Percentiles rank a stretch among this genome's conserved stretches.
phyloP scores from a whole-genome alignment of 2,329 filamentous ascomycete species.

The Fusarium sp. region DNA sequence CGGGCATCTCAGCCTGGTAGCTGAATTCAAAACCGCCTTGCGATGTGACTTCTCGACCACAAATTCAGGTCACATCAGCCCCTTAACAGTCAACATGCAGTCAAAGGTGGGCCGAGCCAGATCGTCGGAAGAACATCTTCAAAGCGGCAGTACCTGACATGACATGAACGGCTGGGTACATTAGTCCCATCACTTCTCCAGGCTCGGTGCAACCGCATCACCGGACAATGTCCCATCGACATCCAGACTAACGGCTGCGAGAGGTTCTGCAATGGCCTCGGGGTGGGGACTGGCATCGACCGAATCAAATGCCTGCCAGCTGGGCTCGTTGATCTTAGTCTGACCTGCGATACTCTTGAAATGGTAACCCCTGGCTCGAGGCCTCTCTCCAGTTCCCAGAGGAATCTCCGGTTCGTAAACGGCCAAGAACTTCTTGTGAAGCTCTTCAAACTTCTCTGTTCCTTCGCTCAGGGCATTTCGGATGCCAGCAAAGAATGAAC shows the following conservation, averaged over 20 bases:
- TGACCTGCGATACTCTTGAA: constrained; percentile 78
- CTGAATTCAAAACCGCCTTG: background rate
- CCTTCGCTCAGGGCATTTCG: constrained; percentile 74
- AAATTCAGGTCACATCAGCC: background rate
- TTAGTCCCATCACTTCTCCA: constrained; percentile 62
- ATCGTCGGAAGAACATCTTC: constrained; percentile 23
- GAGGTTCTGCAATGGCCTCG: constrained; percentile 38
- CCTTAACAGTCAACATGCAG: constrained; percentile 12
- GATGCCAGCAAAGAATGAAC: constrained; percentile 80
- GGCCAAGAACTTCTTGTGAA: constrained; percentile 58
- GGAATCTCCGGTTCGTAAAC: constrained; percentile 81
- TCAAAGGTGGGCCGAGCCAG: constrained; percentile 33
- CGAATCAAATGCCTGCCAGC: constrained; percentile 71
- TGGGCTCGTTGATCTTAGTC: constrained; percentile 76
- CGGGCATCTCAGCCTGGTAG: background rate
- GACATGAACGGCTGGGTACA: constrained; percentile 29
- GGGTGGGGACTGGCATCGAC: constrained; percentile 33
- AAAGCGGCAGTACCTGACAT: constrained; percentile 34
- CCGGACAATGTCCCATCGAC: constrained; percentile 65
- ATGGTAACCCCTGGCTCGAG: constrained; percentile 86
- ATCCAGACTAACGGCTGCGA: constrained; percentile 34
- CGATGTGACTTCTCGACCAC: background rate
- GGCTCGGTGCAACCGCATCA: constrained; percentile 63
- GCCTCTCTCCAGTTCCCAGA: constrained; percentile 80
- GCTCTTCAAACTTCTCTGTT: constrained; percentile 70